These are phyloP conservation scores for Quercus ilex DNA, from an alignment of 306 rosid genomes.

Conservation along the genomic window DNA sequence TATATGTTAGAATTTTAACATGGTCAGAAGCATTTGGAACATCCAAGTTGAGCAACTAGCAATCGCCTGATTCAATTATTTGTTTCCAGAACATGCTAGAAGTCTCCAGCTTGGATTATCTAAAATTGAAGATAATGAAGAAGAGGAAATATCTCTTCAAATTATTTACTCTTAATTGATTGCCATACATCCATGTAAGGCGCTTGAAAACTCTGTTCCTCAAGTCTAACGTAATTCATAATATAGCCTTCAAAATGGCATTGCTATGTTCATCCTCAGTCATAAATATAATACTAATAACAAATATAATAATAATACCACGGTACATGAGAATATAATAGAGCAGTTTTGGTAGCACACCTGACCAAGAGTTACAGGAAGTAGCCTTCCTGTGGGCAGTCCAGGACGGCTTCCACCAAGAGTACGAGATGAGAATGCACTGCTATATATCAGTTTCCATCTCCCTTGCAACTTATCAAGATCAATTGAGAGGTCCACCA, in stretches of 20 bases:
- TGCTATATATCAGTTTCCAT: constrained; percentile 92
- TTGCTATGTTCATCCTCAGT: not conserved
- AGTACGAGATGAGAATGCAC: constrained; percentile 86
- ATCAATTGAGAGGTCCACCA: constrained; percentile 61
- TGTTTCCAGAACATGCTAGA: not conserved
- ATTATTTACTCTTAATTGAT: not conserved
- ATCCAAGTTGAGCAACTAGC: not conserved
- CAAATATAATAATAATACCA: not conserved
- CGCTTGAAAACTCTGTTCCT: not conserved
- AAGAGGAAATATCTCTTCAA: not conserved
- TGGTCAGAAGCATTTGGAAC: not conserved
- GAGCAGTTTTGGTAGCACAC: constrained; percentile 30
- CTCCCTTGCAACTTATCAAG: constrained; percentile 85
- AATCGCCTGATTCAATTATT: not conserved
- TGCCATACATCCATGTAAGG: not conserved
- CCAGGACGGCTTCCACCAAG: constrained; percentile 97
- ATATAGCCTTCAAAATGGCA: not conserved
- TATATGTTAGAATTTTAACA: not conserved
- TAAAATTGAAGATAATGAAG: not conserved
- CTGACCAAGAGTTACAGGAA: constrained; percentile 94
- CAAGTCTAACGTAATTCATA: not conserved
- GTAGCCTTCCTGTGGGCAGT: constrained; percentile 82
- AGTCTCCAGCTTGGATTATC: not conserved
- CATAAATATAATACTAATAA: not conserved
- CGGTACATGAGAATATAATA: not conserved